Evolutionary conservation across 163 green algal species (phyloP).

Genomic region (Prototheca wickerhamii): DNA sequence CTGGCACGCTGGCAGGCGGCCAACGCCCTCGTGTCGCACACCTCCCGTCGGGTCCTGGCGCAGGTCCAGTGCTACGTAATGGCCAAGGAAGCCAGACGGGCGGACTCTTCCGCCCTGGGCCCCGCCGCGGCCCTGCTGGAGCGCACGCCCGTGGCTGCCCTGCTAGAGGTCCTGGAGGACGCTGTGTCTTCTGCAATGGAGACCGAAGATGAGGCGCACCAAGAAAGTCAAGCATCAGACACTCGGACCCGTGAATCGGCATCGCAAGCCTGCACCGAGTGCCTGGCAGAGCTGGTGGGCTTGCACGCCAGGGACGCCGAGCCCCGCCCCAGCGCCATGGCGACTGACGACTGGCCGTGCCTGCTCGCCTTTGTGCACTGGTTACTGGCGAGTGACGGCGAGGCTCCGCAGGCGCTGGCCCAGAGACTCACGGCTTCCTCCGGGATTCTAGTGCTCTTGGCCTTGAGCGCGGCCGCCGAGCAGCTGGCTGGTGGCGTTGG

Average conservation of each 20-base stretch:
- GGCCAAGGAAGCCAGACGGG: background rate
- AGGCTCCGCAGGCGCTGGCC: background rate
- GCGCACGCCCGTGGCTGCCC: background rate
- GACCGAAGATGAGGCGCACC: background rate
- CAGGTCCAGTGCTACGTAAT: background rate
- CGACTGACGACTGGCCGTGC: background rate
- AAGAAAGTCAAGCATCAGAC: background rate
- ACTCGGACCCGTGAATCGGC: too few relatives aligned
- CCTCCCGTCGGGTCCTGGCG: background rate
- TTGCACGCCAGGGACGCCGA: background rate
- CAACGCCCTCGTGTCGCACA: background rate
- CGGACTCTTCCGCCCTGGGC: background rate
- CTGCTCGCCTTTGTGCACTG: background rate
- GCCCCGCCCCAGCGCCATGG: background rate
- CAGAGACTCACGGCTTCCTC: too few relatives aligned
- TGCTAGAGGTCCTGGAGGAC: background rate
- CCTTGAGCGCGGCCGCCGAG: too few relatives aligned
- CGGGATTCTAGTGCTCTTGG: too few relatives aligned
- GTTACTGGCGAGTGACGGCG: background rate
- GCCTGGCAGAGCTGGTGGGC: background rate
- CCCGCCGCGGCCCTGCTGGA: background rate
- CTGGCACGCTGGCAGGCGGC: background rate
- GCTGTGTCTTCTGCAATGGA: background rate
- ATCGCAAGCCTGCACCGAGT: background rate
- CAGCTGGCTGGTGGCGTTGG: too few relatives aligned